Evolutionary conservation across 139 green algal genomes (phyloP).

Genomic region (Eudorina sp.): DNA sequence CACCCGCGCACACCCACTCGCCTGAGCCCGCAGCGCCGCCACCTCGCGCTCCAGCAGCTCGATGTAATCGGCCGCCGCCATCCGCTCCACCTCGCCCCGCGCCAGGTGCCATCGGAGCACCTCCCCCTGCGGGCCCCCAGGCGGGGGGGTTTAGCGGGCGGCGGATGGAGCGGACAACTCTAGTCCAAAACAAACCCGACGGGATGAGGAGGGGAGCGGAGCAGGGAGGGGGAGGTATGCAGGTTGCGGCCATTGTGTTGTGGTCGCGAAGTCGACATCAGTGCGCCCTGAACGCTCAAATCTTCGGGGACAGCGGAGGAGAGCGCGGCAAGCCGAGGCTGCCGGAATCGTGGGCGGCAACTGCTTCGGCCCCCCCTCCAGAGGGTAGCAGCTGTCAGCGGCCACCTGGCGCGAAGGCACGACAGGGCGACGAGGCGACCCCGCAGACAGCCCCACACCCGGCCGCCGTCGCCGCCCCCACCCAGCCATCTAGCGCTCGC

Average conservation of each 20-base stretch:
- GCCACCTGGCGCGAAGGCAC: too few relatives aligned
- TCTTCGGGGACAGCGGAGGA: too few relatives aligned
- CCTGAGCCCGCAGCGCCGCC: slow-evolving; percentile 60
- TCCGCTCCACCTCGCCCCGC: slow-evolving; percentile 65
- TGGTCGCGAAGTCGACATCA: too few relatives aligned
- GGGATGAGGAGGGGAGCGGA: not conserved
- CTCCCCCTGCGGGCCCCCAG: slow-evolving; percentile 65
- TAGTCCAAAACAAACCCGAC: too few relatives aligned
- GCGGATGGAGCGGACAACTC: too few relatives aligned
- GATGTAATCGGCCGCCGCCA: slow-evolving; percentile 86
- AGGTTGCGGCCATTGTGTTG: not conserved
- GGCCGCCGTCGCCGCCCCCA: not conserved
- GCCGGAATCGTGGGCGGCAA: too few relatives aligned
- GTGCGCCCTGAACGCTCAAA: too few relatives aligned
- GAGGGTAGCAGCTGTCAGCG: too few relatives aligned
- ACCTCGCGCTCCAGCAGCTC: slow-evolving; percentile 82
- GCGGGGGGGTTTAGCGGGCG: not conserved
- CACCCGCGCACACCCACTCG: slow-evolving; percentile 1
- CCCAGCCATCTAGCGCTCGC: not conserved
- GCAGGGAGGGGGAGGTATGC: not conserved
- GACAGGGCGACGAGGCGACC: too few relatives aligned
- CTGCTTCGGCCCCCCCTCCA: too few relatives aligned
- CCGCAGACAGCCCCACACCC: too few relatives aligned
- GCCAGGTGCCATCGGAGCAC: slow-evolving; percentile 88
- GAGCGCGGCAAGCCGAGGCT: too few relatives aligned